Percentiles rank a stretch among this genome's conserved stretches.
These are phyloP conservation scores for Coccomyxa subellipsoidea DNA, from an alignment of 163 green algal species.

Conservation along the genomic window DNA sequence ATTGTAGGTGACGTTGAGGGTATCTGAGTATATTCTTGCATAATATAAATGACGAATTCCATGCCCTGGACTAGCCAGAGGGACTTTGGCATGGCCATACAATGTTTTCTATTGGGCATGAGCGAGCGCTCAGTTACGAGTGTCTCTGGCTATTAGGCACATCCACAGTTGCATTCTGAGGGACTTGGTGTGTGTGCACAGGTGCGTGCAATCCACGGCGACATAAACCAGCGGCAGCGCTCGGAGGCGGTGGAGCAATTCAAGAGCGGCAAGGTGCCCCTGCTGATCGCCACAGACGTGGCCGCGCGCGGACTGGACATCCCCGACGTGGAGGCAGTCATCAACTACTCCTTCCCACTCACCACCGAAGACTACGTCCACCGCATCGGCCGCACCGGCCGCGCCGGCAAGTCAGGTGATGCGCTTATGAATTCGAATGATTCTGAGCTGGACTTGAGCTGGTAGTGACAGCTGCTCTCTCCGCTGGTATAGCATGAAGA, in stretches of 20 bases:
- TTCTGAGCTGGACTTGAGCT: background rate
- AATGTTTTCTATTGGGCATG: too few relatives aligned
- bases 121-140: too few relatives aligned
- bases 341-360: slow-evolving; percentile 72
- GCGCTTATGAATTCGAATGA: background rate
- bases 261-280: slow-evolving; percentile 55
- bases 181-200: slow-evolving; percentile 12
- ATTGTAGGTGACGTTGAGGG: too few relatives aligned
- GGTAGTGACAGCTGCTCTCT: background rate
- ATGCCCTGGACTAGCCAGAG: too few relatives aligned
- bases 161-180: too few relatives aligned
- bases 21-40: too few relatives aligned
- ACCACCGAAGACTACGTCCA: slow-evolving; percentile 99
- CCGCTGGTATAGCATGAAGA: background rate
- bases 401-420: slow-evolving; percentile 82
- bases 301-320: slow-evolving; percentile 78
- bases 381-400: slow-evolving; percentile 93
- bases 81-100: too few relatives aligned
- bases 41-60: too few relatives aligned
- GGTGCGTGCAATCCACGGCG: slow-evolving; percentile 84
- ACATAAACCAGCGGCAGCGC: slow-evolving; percentile 84
- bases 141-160: too few relatives aligned
- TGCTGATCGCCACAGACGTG: slow-evolving; percentile 84
- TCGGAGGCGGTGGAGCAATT: slow-evolving; percentile 79
- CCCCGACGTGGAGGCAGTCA: slow-evolving; percentile 63